Percentiles rank a stretch among this genome's conserved stretches.
Evolutionary conservation across 129 eudicot genomes (phyloP).

Genomic region (Sambucus nigra): DNA sequence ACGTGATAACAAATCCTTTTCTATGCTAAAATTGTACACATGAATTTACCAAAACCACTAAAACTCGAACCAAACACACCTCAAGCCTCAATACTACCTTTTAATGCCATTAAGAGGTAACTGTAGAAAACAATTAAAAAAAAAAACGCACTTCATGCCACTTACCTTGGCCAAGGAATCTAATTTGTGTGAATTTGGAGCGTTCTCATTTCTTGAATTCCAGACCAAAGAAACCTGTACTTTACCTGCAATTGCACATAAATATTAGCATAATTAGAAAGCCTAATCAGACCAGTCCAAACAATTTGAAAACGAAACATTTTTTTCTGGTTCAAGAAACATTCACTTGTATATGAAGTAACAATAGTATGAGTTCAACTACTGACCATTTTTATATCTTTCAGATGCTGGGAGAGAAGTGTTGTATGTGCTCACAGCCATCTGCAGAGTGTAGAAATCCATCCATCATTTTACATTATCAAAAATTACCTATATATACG

Average conservation of each 20-base stretch:
- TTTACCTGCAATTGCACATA: conserved; percentile 42
- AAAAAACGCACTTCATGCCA: neutral
- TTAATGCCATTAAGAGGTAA: too few relatives aligned
- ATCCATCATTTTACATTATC: conserved; percentile 9
- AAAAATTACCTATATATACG: conserved; percentile 1
- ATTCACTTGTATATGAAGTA: neutral
- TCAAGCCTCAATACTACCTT: too few relatives aligned
- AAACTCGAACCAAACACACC: too few relatives aligned
- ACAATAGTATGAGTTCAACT: conserved; percentile 9
- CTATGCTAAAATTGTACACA: too few relatives aligned
- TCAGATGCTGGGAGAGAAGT: conserved; percentile 84
- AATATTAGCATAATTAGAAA: neutral
- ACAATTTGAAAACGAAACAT: neutral
- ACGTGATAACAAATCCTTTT: too few relatives aligned
- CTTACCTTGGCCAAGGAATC: conserved; percentile 63
- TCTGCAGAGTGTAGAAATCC: too few relatives aligned
- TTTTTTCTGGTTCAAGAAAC: too few relatives aligned
- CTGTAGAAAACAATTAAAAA: neutral
- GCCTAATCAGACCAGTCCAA: conserved; percentile 1
- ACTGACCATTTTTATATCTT: conserved; percentile 82
- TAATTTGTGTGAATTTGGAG: conserved; percentile 55
- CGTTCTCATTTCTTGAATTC: conserved; percentile 83
- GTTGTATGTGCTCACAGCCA: conserved; percentile 94
- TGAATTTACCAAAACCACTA: too few relatives aligned
- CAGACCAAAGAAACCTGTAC: conserved; percentile 89